Evolutionary conservation across 495 filamentous ascomycete species (phyloP), one percentile per base, ranked within the genome.

Genomic region (Penicillium lividum): DNA sequence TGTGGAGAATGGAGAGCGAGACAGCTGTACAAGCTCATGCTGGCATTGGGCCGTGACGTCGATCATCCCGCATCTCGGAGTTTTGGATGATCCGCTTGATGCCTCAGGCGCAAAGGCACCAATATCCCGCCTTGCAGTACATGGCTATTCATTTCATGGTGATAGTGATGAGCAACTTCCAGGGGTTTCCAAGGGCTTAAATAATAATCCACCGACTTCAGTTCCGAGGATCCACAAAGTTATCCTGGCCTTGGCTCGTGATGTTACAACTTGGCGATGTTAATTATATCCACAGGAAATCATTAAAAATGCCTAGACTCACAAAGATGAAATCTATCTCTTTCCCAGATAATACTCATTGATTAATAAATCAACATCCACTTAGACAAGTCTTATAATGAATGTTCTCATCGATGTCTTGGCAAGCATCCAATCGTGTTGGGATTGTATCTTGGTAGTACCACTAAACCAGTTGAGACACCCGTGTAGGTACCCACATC

Each of bases 11-110:
- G 36, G 51, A 22, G 22, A 22, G 22, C 22, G 30, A 31, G 2
- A 28, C 46, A 22, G 36, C 46, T 55, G 36, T 33, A 38, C 51
- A 54, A 25, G 25, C 11, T 16, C 30, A 47, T 5, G n/a, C 38
- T 11, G 43, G 34, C 36, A 56, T 60, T 61, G 30, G 30, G 30
- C 51, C 16, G 67, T 69, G 64, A 70, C 67, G 67, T 70, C 67
- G 67, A 70, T 70, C 67, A 70, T 66, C 65, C 67, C 65, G 67
- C 65, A 66, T 63, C 22, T 64, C 61, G 64, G 67, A 45, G 13
- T 4, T 44, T 30, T 16, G 29, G 33, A 59, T 65, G 46, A 58
- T 66, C 65, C 65, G 59, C 36, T 4, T 25, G 22, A 22, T 22
- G 22, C 46, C 40, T 66, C 56, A 67, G 64, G 61, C 64, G 1